Evolutionary conservation across 352 stramenopile genomes (phyloP).

Genomic region (Phytophthora agathidicida): DNA sequence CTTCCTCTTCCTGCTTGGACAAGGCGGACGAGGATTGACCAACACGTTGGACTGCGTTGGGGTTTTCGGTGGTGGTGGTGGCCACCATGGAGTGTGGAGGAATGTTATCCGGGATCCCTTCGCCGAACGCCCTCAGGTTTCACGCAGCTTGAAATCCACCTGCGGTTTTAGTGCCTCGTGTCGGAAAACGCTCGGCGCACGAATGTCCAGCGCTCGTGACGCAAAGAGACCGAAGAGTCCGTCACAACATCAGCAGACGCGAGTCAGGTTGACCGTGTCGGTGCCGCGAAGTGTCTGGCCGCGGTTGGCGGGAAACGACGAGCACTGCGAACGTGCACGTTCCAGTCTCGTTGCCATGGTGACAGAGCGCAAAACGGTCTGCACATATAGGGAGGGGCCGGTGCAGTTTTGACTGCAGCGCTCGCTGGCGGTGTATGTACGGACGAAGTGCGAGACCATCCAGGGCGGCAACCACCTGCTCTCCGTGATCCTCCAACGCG

Average conservation of each 20-base stretch:
- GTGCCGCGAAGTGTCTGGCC: not conserved
- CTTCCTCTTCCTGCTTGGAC: no score
- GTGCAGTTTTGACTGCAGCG: no score
- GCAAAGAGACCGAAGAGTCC: not conserved
- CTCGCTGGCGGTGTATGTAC: not conserved
- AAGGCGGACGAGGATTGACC: conserved; percentile 21
- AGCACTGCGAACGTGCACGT: not conserved
- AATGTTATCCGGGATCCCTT: no score
- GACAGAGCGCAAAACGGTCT: conserved; percentile 3
- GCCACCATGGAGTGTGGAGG: no score
- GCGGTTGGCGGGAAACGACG: no score
- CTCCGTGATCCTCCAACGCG: conserved; percentile 3
- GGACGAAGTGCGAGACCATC: conserved; percentile 20
- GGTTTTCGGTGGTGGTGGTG: conserved; percentile 9
- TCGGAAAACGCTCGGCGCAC: not conserved
- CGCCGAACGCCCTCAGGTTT: no score
- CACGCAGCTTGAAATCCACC: no score
- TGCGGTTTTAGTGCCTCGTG: conserved; percentile 3
- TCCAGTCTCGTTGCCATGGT: not conserved
- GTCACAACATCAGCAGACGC: not conserved
- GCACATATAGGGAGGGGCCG: no score
- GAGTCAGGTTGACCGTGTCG: not conserved
- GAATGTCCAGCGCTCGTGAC: not conserved
- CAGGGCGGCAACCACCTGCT: not conserved
- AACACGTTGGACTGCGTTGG: conserved; percentile 10